Evolutionary conservation across 495 filamentous ascomycete genomes (phyloP).

Genomic region (Acidiella bohemica): DNA sequence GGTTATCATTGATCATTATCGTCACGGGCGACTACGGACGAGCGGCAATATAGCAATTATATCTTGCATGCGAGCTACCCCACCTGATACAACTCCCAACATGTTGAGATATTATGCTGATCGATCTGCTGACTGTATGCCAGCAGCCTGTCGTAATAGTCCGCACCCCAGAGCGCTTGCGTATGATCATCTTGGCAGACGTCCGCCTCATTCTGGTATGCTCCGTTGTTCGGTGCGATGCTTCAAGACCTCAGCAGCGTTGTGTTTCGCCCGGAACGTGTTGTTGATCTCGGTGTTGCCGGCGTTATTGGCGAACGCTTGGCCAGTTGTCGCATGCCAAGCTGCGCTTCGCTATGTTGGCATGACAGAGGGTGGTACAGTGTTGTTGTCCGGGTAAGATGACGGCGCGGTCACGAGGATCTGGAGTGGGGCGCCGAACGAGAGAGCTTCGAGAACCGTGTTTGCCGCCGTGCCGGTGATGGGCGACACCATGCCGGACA

Average conservation of each 20-base stretch:
- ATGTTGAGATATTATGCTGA: slow-evolving; percentile 13
- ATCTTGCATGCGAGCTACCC: slow-evolving; percentile 9
- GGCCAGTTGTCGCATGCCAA: slow-evolving; percentile 9
- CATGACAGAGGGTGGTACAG: slow-evolving; percentile 7
- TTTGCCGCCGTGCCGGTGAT: slow-evolving; percentile 1
- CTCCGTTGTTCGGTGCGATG: slow-evolving; percentile 9
- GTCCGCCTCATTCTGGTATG: slow-evolving; percentile 17
- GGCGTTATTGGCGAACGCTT: slow-evolving; percentile 8
- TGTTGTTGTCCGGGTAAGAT: slow-evolving; percentile 10
- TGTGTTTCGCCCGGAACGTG: slow-evolving; percentile 1
- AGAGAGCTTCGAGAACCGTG: background rate
- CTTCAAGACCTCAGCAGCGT: slow-evolving; percentile 5
- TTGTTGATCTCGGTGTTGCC: background rate
- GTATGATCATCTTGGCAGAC: slow-evolving; percentile 7
- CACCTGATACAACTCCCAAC: slow-evolving; percentile 13
- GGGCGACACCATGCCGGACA: background rate
- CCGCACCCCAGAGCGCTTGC: slow-evolving; percentile 6
- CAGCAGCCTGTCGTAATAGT: slow-evolving; percentile 10
- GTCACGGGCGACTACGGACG: too few species aligned
- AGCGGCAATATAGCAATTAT: slow-evolving; percentile 8
- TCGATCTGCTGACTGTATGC: slow-evolving; percentile 10
- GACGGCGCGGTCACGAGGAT: slow-evolving; percentile 12
- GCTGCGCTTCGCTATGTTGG: slow-evolving; percentile 9
- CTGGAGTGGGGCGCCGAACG: slow-evolving; percentile 9
- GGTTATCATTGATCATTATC: too few species aligned